These are phyloP conservation scores for Debaryomycetaceae sp. DNA, from an alignment of 1,139 yeast species.

Conservation along the genomic window DNA sequence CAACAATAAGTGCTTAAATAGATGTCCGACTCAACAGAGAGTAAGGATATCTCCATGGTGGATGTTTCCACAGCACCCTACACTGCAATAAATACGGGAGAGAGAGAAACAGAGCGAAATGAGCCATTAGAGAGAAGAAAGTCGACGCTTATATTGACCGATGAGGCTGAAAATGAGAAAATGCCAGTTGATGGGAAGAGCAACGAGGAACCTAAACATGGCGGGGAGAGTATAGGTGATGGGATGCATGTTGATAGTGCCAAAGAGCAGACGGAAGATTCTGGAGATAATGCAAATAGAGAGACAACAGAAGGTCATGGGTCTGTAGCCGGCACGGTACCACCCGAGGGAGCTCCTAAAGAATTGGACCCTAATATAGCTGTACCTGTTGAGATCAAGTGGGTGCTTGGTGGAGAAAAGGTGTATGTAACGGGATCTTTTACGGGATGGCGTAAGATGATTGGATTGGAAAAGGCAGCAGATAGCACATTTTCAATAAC, in stretches of 20 bases:
- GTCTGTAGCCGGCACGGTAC: not conserved
- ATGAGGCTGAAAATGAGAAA: constrained; percentile 38
- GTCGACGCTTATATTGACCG: constrained; percentile 41
- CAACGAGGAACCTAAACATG: constrained; percentile 2
- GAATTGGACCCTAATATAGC: constrained; percentile 30
- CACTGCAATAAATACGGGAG: constrained; percentile 8
- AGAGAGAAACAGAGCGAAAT: constrained; percentile 1
- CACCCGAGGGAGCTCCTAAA: constrained; percentile 3
- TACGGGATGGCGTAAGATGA: constrained; percentile 52
- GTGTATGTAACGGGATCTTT: constrained; percentile 58
- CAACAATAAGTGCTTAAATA: not conserved
- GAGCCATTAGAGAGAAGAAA: constrained; percentile 32
- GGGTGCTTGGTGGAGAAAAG: constrained; percentile 93
- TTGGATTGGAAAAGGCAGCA: constrained; percentile 48
- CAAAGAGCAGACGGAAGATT: not conserved
- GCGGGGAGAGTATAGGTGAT: constrained; percentile 9
- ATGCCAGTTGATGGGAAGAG: constrained; percentile 26
- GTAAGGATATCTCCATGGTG: constrained; percentile 41
- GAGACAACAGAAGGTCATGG: not conserved
- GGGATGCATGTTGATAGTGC: constrained; percentile 21
- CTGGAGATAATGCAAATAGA: constrained; percentile 1
- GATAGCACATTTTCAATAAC: constrained; percentile 39
- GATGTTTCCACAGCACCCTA: constrained; percentile 34
- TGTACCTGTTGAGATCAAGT: constrained; percentile 76
- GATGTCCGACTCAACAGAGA: constrained; percentile 8